Evolutionary conservation across 2,329 filamentous ascomycete genomes (phyloP), one percentile per base, ranked within the genome.

Genomic region (Tolypocladium endophyticum): DNA sequence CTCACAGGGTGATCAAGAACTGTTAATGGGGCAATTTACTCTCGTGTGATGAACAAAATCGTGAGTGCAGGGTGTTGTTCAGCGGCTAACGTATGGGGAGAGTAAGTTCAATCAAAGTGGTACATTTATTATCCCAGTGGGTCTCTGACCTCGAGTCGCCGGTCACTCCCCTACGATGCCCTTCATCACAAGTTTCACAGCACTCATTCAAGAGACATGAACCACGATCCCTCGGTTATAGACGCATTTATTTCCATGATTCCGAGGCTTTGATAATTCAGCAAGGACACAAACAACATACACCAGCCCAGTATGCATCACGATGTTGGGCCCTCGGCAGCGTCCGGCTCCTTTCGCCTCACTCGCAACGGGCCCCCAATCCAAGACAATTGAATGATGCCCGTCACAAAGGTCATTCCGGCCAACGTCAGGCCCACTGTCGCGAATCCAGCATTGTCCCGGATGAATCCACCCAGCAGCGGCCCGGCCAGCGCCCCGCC

Each of bases 401-500:
- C 63, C 16, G 71, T 71, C 36, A 68, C 62, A 45, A 64, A 65
- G 9, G 66, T 68, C 20, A 72, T 35, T 9, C 72, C 52, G 11
- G 63, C 71, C 58, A 73, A 55, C 43, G 60, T 65, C 72, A 69
- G 72, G 30, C 69, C 70, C 30, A 73, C 67, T 18, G 71, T 65
- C n/a, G 63, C 62, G 68, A 71, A 74, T 33, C 71, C 72, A 30
- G 67, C 65, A 33, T 53, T 65, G 30, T 73, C 64, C n/a, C 69
- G 65, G 25, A 74, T 68, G 61, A 73, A 64, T 7, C 72, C 72
- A 18, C 71, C 71, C 62, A 74, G 62, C 12, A 74, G 65, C 7
- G 72, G 72, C 1, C 72, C 72, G 20, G 69, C 47, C 38, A 73
- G 58, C 23, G 70, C 66, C 2, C 72, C 72, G 5, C 64, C 68